phyloP scores from a whole-genome alignment of 805 yeast species.

The Candida namnaoensis region DNA sequence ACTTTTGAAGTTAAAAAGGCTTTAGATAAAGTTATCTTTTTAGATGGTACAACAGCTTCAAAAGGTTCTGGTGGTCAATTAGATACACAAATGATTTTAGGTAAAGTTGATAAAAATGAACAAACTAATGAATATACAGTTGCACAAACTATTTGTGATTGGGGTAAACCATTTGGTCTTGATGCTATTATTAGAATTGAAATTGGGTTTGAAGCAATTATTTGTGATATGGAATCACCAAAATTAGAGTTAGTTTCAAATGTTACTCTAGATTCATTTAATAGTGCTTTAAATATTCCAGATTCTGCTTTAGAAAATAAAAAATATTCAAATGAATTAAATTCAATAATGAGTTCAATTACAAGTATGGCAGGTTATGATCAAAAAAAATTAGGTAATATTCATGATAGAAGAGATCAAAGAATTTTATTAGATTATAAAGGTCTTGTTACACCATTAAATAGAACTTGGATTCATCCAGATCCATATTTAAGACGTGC shows the following conservation, averaged over 20 bases:
- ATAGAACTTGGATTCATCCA: constrained; percentile 37
- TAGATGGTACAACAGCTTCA: constrained; percentile 67
- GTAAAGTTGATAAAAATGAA: constrained; percentile 22
- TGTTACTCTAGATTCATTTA: constrained; percentile 27
- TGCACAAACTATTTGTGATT: constrained; percentile 40
- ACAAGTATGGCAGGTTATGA: constrained; percentile 32
- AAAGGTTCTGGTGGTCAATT: constrained; percentile 47
- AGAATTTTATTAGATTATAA: constrained; percentile 46
- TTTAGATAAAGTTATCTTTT: constrained; percentile 35
- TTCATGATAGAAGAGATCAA: constrained; percentile 38
- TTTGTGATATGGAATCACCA: constrained; percentile 43
- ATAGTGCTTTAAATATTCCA: constrained; percentile 12
- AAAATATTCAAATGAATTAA: constrained; percentile 15
- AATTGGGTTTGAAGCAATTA: constrained; percentile 48
- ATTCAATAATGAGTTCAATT: constrained; percentile 11
- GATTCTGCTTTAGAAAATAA: not conserved
- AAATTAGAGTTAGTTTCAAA: constrained; percentile 38
- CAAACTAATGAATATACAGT: constrained; percentile 32
- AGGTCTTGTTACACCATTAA: constrained; percentile 43
- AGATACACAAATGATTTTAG: constrained; percentile 44
- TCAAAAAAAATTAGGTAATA: constrained; percentile 35
- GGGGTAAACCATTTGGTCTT: constrained; percentile 30
- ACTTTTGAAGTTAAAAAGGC: constrained; percentile 42
- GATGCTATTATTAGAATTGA: constrained; percentile 55
- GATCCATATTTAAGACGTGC: constrained; percentile 37